These are phyloP conservation scores for Cystoisospora suis DNA, from an alignment of 169 alveolate genomes.

Conservation along the genomic window DNA sequence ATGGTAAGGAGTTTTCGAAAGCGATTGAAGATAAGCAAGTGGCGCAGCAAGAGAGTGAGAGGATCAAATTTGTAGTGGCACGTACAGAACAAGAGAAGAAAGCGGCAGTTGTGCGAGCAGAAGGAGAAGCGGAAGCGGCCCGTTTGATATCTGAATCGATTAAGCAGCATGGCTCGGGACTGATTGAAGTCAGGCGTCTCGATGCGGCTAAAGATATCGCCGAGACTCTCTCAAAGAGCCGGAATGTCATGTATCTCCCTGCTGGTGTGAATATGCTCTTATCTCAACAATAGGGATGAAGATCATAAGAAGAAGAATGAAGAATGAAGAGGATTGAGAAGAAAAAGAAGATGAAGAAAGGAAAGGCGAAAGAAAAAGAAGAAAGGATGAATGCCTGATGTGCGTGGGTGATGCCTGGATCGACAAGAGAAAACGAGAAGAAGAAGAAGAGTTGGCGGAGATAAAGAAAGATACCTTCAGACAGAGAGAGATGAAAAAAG, in stretches of 20 bases:
- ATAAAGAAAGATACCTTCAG: too few relatives aligned
- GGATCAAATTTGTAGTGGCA: slow-evolving; percentile 94
- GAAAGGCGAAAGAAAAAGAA: too few relatives aligned
- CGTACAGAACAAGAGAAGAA: slow-evolving; percentile 94
- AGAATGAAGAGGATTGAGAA: too few relatives aligned
- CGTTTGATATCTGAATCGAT: slow-evolving; percentile 93
- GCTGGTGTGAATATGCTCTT: slow-evolving; percentile 59
- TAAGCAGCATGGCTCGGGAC: slow-evolving; percentile 93
- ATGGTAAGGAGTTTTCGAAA: slow-evolving; percentile 95
- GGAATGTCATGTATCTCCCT: slow-evolving; percentile 87
- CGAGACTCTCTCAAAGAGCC: slow-evolving; percentile 89
- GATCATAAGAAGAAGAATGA: too few relatives aligned
- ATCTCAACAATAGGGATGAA: slow-evolving; percentile 33
- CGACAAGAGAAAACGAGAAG: too few relatives aligned
- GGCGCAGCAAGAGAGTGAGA: slow-evolving; percentile 97
- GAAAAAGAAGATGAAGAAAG: too few relatives aligned
- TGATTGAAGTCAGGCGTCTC: slow-evolving; percentile 93
- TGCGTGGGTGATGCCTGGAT: too few relatives aligned
- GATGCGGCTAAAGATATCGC: slow-evolving; percentile 98
- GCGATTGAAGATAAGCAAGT: slow-evolving; percentile 98
- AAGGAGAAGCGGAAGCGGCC: slow-evolving; percentile 99
- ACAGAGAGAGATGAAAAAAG: too few relatives aligned
- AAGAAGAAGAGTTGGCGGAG: too few relatives aligned
- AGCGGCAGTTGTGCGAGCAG: slow-evolving; percentile 95
- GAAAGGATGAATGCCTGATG: too few relatives aligned